A percentile compares a stretch with the other conserved stretches of the same genome.
Conservation (phyloP, 2,329 filamentous ascomycete species). For the Pestalotiopsis sp. region DNA sequence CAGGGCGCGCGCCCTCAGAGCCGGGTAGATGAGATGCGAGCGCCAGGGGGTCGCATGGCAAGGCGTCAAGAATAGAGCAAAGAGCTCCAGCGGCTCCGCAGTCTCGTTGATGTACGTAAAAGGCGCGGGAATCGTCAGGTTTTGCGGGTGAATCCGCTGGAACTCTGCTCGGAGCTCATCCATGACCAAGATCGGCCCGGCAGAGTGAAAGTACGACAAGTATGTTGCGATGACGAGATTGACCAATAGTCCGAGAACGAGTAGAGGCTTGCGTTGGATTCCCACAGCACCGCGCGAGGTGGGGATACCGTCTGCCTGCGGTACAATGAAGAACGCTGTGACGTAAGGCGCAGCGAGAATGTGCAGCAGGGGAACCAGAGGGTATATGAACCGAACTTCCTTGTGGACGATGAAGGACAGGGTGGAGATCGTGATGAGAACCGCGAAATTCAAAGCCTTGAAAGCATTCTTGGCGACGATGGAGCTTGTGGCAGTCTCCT, state of each 20-base stretch:
- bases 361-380: slow-evolving; percentile 84
- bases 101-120: slow-evolving; percentile 26
- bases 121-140: slow-evolving; percentile 33
- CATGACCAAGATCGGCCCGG: slow-evolving; percentile 76
- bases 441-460: slow-evolving; percentile 59
- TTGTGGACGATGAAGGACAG: slow-evolving; percentile 90
- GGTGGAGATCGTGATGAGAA: slow-evolving; percentile 60
- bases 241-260: slow-evolving; percentile 60
- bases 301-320: slow-evolving; percentile 28
- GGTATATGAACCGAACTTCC: slow-evolving; percentile 96
- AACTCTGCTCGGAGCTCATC: slow-evolving; percentile 76
- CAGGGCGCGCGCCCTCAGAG: slow-evolving; percentile 79
- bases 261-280: slow-evolving; percentile 55
- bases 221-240: slow-evolving; percentile 78
- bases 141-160: slow-evolving; percentile 56
- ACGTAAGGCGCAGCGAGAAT: slow-evolving; percentile 74
- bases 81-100: slow-evolving; percentile 49
- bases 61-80: slow-evolving; percentile 86
- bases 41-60: slow-evolving; percentile 98
- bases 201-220: slow-evolving; percentile 76
- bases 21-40: slow-evolving; percentile 77
- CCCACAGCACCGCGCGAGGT: slow-evolving; percentile 29
- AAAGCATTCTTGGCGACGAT: slow-evolving; percentile 44
- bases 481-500: slow-evolving; percentile 37
- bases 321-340: slow-evolving; percentile 64